Base-by-base conservation (phyloP, 768 basidiomycete species). In the Arthromyces matolae region DNA sequence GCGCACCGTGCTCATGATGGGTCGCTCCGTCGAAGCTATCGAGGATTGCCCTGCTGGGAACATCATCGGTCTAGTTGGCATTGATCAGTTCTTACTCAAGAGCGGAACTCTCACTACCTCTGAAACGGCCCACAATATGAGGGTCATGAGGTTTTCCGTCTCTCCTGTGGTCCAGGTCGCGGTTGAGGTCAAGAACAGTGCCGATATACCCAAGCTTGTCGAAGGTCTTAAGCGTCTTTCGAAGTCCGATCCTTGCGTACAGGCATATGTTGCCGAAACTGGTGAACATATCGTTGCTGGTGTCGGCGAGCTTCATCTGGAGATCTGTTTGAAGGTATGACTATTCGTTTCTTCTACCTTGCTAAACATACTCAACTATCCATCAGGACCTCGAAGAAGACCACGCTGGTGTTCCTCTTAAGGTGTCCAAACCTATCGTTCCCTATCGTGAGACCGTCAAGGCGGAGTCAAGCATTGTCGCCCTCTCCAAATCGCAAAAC, bases 61-160 rank as follows among this genome's bases (percentile, higher is more conserved):
- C 81, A 97, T 99, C 60, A 72, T 90, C 59, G 95, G 96, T 81
- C 89, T 99, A 63, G 94, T 97, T 72, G 95, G 96, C 77, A 89
- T 99, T 62, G 95, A 99, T 74, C 96, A 99, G 75, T 99, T 98
- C 90, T 73, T 99, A 76, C 86, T 99, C 70, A 98, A 98, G 84
- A 92, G 83, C 58, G 95, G 95, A 69, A 99, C 95, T 54, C 81
- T 99, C 62, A 99, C 95, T 50, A 84, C 88, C 53, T 92, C 92
- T 44, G 95, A 98, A 74, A 95, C 93, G 40, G 94, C 95, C 41
- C 95, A 98, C 80, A 99, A 99, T 81, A 95, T 99, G 93, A 91
- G 78, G 77, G 93, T 97, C 71, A 97, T 98, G 95, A 92, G 88
- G 75, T 96, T 96, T 82, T 98, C 94, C 67, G 94, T 97, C 49